These are phyloP conservation scores for Candida bentonensis DNA, from an alignment of 805 yeast species.

Conservation along the genomic window DNA sequence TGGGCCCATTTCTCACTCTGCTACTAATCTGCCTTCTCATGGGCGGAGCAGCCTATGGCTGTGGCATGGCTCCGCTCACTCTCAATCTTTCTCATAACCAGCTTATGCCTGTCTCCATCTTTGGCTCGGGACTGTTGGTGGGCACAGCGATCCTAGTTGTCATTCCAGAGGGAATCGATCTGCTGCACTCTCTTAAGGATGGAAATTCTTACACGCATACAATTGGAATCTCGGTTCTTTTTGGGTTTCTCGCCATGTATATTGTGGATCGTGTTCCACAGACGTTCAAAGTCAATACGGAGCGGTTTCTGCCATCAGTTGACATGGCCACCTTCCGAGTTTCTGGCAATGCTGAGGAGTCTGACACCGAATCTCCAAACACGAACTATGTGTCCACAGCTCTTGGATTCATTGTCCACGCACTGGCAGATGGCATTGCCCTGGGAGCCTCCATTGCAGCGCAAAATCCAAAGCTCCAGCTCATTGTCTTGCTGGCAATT, in stretches of 20 bases:
- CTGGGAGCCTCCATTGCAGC: conserved; percentile 44
- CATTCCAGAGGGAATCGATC: conserved; percentile 52
- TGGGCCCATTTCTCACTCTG: conserved; percentile 13
- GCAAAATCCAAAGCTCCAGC: conserved; percentile 24
- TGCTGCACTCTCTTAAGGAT: conserved; percentile 19
- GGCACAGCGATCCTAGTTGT: conserved; percentile 47
- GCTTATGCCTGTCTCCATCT: conserved; percentile 29
- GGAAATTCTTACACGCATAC: conserved; percentile 9
- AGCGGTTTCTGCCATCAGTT: conserved; percentile 10
- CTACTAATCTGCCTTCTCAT: conserved; percentile 15
- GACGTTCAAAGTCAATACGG: conserved; percentile 6
- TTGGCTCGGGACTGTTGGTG: conserved; percentile 47
- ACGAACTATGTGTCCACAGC: conserved; percentile 1
- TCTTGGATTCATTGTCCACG: conserved; percentile 51
- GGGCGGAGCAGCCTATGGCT: conserved; percentile 13
- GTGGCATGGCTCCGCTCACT: conserved; percentile 20
- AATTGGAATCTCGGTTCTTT: conserved; percentile 35
- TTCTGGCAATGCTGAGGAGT: conserved; percentile 3
- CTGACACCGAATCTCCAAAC: neutral
- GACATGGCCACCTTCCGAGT: conserved; percentile 18
- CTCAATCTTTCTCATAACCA: conserved; percentile 18
- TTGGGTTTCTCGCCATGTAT: conserved; percentile 43
- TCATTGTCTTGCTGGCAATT: conserved; percentile 43
- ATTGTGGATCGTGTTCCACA: conserved; percentile 30
- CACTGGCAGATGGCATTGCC: conserved; percentile 61